These are phyloP conservation scores for Ceratobasidium sp. DNA, from an alignment of 1,284 basidiomycete genomes.

Conservation along the genomic window DNA sequence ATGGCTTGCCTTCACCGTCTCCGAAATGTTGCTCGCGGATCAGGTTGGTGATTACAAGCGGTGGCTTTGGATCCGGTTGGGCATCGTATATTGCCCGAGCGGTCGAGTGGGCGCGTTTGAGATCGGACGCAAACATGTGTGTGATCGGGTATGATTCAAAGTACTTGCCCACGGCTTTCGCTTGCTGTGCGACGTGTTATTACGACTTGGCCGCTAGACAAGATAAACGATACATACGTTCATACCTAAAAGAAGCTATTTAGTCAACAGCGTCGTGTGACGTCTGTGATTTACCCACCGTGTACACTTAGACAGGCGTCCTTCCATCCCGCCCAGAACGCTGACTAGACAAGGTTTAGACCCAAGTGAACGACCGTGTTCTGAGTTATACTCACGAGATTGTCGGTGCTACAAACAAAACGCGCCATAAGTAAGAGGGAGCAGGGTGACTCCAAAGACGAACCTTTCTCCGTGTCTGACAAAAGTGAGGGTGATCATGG, in stretches of 20 bases:
- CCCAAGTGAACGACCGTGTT: constrained; percentile 49
- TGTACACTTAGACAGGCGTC: constrained; percentile 78
- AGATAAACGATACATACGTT: constrained; percentile 57
- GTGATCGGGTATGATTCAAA: constrained; percentile 64
- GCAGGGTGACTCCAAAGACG: constrained; percentile 72
- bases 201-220: background rate
- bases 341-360: constrained; percentile 49
- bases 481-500: constrained; percentile 54
- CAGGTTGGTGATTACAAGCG: constrained; percentile 56
- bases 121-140: constrained; percentile 79
- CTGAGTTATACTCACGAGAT: constrained; percentile 20
- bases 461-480: constrained; percentile 77
- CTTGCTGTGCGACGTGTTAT: constrained; percentile 65
- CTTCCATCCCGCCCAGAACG: constrained; percentile 78
- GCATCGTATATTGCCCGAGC: constrained; percentile 66
- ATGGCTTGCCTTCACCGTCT: constrained; percentile 71
- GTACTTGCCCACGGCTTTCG: constrained; percentile 73
- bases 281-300: constrained; percentile 62
- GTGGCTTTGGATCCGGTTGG: constrained; percentile 61
- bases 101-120: constrained; percentile 78
- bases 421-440: background rate
- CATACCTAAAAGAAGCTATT: constrained; percentile 60
- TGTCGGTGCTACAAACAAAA: constrained; percentile 16
- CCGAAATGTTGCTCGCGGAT: constrained; percentile 64
- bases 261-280: constrained; percentile 19